Evolutionary conservation across 2,329 filamentous ascomycete genomes (phyloP).

Genomic region (Helicocarpus griseus): DNA sequence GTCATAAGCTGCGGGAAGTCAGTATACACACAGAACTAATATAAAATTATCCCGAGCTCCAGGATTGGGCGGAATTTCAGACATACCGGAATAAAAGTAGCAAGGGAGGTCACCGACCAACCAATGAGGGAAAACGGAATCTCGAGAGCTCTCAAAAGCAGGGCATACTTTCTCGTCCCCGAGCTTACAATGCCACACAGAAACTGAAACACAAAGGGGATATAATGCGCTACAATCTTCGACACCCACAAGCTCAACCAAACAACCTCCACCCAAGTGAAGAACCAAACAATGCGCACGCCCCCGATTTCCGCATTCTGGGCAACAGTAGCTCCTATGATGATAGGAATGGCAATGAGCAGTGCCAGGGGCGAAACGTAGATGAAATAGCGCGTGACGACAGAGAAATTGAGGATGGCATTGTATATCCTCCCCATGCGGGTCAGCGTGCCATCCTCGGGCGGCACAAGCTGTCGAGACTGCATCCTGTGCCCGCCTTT

Average conservation of each 20-base stretch:
- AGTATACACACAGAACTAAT: not conserved
- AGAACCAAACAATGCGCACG: conserved; percentile 51
- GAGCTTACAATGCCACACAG: conserved; percentile 55
- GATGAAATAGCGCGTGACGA: conserved; percentile 54
- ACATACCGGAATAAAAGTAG: conserved; percentile 48
- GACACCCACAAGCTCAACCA: conserved; percentile 55
- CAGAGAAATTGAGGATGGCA: conserved; percentile 52
- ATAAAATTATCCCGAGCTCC: not conserved
- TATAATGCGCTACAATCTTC: conserved; percentile 49
- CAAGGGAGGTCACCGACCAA: conserved; percentile 50
- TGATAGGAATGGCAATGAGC: conserved; percentile 53
- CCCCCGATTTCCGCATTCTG: conserved; percentile 42
- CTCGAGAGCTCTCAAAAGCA: conserved; percentile 49
- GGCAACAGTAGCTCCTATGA: conserved; percentile 47
- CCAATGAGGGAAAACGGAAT: conserved; percentile 52
- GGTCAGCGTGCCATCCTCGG: conserved; percentile 47
- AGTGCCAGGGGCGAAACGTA: conserved; percentile 51
- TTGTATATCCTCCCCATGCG: conserved; percentile 52
- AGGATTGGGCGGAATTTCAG: not conserved
- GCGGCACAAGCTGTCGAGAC: conserved; percentile 24
- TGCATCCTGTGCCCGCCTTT: conserved; percentile 27
- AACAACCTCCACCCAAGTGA: conserved; percentile 55
- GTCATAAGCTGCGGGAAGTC: conserved; percentile 28
- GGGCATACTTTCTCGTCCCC: conserved; percentile 54
- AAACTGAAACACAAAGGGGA: conserved; percentile 52